Evolutionary conservation across 306 rosid species (phyloP).

Genomic region (Cucurbita ficifolia): DNA sequence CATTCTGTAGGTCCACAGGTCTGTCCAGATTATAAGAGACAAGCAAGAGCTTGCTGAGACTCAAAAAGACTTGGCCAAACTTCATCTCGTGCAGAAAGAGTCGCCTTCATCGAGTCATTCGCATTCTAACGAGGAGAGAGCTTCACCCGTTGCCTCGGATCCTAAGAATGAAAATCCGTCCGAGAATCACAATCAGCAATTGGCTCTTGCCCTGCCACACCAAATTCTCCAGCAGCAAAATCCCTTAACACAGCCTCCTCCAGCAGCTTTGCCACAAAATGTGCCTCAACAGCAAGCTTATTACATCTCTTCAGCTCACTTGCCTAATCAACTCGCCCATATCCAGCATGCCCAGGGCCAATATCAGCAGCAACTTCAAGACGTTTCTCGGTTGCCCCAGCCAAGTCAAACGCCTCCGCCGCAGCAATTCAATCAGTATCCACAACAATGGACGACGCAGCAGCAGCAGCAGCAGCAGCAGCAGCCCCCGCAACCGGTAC

Average conservation of each 20-base stretch:
- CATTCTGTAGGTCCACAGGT: slow-evolving; percentile 56
- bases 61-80: slow-evolving; percentile 89
- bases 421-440: slow-evolving; percentile 71
- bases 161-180: slow-evolving; percentile 40
- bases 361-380: slow-evolving; percentile 54
- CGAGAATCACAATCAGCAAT: slow-evolving; percentile 55
- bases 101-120: slow-evolving; percentile 65
- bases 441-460: slow-evolving; percentile 33
- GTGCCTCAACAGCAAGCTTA: slow-evolving; percentile 52
- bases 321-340: slow-evolving; percentile 37
- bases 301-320: slow-evolving; percentile 48
- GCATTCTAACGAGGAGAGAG: slow-evolving; percentile 64
- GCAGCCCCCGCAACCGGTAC: slow-evolving; percentile 37
- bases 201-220: slow-evolving; percentile 84
- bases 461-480: slow-evolving; percentile 51
- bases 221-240: slow-evolving; percentile 52
- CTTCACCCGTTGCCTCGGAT: slow-evolving; percentile 49
- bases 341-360: slow-evolving; percentile 54
- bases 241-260: slow-evolving; percentile 32
- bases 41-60: slow-evolving; percentile 92
- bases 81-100: slow-evolving; percentile 81
- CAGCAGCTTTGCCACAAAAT: slow-evolving; percentile 39
- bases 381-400: slow-evolving; percentile 46
- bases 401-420: slow-evolving; percentile 40
- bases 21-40: slow-evolving; percentile 91